phyloP scores from a whole-genome alignment of 768 basidiomycete species.

The Hygrocybe coccinea region DNA sequence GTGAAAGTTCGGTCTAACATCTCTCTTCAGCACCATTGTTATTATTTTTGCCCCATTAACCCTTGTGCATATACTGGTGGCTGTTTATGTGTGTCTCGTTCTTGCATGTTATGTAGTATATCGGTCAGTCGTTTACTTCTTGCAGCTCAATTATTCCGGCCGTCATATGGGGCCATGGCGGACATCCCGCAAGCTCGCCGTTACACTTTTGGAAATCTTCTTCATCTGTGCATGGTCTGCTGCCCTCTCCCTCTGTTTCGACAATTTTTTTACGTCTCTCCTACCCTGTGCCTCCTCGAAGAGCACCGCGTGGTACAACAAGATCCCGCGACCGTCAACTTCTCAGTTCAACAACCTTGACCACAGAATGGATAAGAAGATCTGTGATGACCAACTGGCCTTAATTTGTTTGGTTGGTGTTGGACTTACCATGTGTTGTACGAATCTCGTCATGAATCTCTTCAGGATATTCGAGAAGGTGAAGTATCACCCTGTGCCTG shows the following conservation, averaged over 20 bases:
- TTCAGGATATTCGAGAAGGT: constrained; percentile 88
- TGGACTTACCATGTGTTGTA: constrained; percentile 75
- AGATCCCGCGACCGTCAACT: constrained; percentile 50
- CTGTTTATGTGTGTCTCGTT: constrained; percentile 65
- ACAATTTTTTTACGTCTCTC: constrained; percentile 86
- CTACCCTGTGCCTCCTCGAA: constrained; percentile 67
- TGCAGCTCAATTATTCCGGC: constrained; percentile 87
- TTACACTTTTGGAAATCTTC: constrained; percentile 82
- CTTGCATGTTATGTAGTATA: background rate
- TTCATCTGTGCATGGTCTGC: constrained; percentile 95
- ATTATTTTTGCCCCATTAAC: constrained; percentile 84
- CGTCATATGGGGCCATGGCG: constrained; percentile 89
- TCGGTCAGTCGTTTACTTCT: constrained; percentile 11
- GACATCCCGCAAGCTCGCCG: constrained; percentile 79
- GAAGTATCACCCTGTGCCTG: constrained; percentile 55
- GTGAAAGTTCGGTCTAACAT: background rate
- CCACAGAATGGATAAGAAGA: constrained; percentile 45
- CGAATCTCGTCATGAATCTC: constrained; percentile 77
- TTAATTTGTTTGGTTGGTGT: constrained; percentile 75
- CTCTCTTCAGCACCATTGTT: constrained; percentile 56
- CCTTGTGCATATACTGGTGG: constrained; percentile 76
- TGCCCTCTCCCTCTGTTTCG: constrained; percentile 80
- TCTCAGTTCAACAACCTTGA: constrained; percentile 37
- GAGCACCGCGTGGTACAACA: constrained; percentile 68
- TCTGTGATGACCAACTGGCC: constrained; percentile 74